Percentiles rank a stretch among this genome's conserved stretches.
phyloP scores from a whole-genome alignment of 108 stramenopile species.

The Schizochytrium sp. region DNA sequence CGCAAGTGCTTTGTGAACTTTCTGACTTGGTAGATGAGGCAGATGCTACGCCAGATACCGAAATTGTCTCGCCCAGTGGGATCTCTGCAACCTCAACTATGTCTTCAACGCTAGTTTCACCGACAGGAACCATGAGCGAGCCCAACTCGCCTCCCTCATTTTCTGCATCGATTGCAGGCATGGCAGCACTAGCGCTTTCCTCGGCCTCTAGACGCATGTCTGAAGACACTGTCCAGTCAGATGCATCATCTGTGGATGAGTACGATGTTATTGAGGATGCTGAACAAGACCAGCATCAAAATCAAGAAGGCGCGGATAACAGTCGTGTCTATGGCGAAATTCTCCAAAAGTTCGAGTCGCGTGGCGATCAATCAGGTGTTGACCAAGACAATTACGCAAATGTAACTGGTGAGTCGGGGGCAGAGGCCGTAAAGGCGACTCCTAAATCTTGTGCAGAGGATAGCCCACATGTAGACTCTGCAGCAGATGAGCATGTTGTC shows the following conservation, averaged over 20 bases:
- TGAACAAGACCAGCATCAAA: not conserved
- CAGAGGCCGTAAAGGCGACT: not conserved
- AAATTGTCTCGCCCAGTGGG: too few species aligned
- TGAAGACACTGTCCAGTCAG: not conserved
- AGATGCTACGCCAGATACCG: too few species aligned
- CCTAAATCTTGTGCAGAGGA: not conserved
- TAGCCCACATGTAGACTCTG: not conserved
- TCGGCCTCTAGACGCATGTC: too few species aligned
- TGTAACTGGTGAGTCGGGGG: not conserved
- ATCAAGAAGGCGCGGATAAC: not conserved
- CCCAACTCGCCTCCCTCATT: too few species aligned
- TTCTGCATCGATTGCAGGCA: too few species aligned
- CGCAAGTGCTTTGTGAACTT: too few species aligned
- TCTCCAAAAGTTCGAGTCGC: not conserved
- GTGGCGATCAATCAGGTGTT: not conserved
- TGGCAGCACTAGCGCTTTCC: too few species aligned
- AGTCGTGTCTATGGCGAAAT: not conserved
- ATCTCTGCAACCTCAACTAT: too few species aligned
- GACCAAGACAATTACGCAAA: not conserved
- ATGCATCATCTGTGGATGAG: not conserved
- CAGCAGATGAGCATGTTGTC: not conserved
- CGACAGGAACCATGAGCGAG: too few species aligned
- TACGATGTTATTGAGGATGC: not conserved
- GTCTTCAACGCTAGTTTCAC: too few species aligned
- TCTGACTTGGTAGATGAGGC: too few species aligned